phyloP scores from a whole-genome alignment of 129 eudicot species.

The Ambrosia trifida region DNA sequence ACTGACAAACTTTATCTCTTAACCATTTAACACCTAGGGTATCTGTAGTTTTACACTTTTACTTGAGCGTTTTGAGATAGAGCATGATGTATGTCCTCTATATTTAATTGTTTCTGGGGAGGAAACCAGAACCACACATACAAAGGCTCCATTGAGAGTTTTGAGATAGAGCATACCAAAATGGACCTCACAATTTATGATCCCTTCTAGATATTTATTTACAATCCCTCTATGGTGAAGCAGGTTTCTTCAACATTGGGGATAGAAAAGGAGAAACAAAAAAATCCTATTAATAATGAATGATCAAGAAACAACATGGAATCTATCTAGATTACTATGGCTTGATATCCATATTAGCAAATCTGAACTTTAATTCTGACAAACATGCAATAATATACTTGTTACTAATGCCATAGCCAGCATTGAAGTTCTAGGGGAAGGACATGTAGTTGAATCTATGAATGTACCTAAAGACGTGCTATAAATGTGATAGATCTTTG shows the following conservation, averaged over 20 bases:
- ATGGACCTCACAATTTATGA: not conserved
- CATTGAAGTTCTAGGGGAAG: conserved; percentile 8
- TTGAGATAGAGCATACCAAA: not conserved
- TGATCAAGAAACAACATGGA: not conserved
- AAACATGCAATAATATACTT: not conserved
- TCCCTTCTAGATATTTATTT: not conserved
- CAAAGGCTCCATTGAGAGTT: not conserved
- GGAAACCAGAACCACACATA: not conserved
- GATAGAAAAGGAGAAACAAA: not conserved
- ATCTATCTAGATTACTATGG: not conserved
- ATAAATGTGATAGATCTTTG: not conserved
- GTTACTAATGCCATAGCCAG: not conserved
- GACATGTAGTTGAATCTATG: not conserved
- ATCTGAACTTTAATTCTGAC: not conserved
- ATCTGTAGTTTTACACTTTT: conserved; percentile 8
- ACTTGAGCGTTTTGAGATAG: not conserved
- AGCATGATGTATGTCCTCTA: not conserved
- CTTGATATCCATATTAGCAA: not conserved
- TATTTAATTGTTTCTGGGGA: not conserved
- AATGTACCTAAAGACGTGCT: not conserved
- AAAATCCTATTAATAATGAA: not conserved
- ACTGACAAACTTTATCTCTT: no score
- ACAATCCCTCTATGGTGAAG: not conserved
- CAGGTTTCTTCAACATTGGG: not conserved
- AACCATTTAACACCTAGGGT: not conserved